Evolutionary conservation across 208 protist species (phyloP).

Genomic region (Lotmaria passim): DNA sequence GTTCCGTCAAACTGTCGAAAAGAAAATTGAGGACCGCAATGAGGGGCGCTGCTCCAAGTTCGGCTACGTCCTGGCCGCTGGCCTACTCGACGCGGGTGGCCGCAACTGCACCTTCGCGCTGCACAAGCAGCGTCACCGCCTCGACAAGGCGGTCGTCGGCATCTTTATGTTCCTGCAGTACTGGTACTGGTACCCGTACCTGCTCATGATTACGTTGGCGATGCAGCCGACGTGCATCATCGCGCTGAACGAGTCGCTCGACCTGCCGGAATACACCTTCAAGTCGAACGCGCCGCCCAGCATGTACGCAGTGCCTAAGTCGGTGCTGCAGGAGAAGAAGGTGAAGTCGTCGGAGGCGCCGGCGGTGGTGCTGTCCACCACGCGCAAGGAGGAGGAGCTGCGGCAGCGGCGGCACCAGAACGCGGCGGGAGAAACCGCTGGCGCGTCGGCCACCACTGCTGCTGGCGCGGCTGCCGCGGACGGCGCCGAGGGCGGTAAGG

Average conservation of each 20-base stretch:
- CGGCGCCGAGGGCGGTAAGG: constrained; percentile 6
- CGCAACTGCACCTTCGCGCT: constrained; percentile 97
- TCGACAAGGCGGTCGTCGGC: constrained; percentile 96
- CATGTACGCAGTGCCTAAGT: constrained; percentile 92
- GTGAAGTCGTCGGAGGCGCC: constrained; percentile 61
- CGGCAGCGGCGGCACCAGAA: constrained; percentile 55
- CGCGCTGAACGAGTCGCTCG: constrained; percentile 96
- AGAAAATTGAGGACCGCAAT: constrained; percentile 90
- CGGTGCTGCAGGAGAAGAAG: constrained; percentile 88
- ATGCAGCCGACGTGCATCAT: constrained; percentile 98
- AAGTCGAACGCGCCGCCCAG: constrained; percentile 92
- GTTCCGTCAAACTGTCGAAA: constrained; percentile 76
- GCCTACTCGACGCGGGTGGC: constrained; percentile 98
- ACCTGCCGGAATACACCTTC: constrained; percentile 95
- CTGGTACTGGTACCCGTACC: constrained; percentile 99
- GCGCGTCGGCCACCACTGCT: constrained; percentile 2
- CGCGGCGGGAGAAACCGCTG: constrained; percentile 10
- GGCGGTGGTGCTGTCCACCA: constrained; percentile 88
- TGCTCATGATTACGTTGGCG: constrained; percentile 96
- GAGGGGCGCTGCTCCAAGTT: constrained; percentile 97
- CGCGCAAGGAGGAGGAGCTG: constrained; percentile 85
- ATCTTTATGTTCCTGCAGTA: constrained; percentile 98
- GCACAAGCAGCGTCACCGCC: constrained; percentile 93
- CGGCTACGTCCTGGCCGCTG: constrained; percentile 97
- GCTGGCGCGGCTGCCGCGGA: background rate